phyloP scores from a whole-genome alignment of 768 basidiomycete species.

The Chiua virens region DNA sequence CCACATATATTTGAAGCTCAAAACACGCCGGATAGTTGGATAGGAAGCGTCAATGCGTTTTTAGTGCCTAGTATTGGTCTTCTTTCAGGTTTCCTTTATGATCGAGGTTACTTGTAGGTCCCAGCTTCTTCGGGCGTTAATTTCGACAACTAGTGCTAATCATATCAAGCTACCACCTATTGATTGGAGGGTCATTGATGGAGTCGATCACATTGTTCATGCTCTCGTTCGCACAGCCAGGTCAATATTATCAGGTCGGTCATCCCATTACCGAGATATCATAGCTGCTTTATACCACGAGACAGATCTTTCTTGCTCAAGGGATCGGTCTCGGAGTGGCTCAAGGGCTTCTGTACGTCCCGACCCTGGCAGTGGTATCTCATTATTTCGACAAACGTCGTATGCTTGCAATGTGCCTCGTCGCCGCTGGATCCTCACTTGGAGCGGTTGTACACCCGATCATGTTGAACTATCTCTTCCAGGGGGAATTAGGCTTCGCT shows the following conservation, averaged over 20 bases:
- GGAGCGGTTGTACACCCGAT: conserved; percentile 24
- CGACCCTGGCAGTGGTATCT: conserved; percentile 41
- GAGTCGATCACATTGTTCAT: conserved; percentile 42
- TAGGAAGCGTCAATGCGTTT: conserved; percentile 49
- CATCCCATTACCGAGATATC: neutral
- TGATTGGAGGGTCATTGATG: conserved; percentile 46
- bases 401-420: conserved; percentile 45
- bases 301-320: conserved; percentile 48
- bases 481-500: conserved; percentile 34
- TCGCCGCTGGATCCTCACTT: conserved; percentile 38
- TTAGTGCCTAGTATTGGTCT: conserved; percentile 38
- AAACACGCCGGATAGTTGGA: conserved; percentile 30
- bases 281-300: neutral
- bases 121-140: neutral
- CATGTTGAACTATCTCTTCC: conserved; percentile 32
- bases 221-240: conserved; percentile 43
- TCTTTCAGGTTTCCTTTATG: conserved; percentile 46
- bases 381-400: conserved; percentile 46
- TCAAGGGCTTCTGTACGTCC: conserved; percentile 46
- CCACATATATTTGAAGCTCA: neutral
- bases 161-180: conserved; percentile 41
- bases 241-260: conserved; percentile 43
- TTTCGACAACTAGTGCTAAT: neutral
- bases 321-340: conserved; percentile 48
- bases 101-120: conserved; percentile 51